Evolutionary conservation across 31 red algal genomes (phyloP).

Genomic region (Asparagopsis taxiformis): DNA sequence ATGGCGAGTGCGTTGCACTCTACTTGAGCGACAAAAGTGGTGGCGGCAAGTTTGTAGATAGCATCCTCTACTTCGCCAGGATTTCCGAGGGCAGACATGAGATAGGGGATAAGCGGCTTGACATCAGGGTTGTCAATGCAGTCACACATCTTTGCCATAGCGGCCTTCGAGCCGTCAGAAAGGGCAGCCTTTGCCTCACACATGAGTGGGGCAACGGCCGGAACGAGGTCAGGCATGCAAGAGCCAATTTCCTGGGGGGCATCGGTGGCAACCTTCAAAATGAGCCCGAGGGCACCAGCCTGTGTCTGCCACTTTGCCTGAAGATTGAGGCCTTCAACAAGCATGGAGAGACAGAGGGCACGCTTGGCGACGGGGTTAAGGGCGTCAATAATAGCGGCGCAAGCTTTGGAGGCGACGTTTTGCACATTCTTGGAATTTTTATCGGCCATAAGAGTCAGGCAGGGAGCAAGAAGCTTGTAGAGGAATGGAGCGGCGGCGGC

Average conservation of each 20-base stretch:
- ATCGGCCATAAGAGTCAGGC: slow-evolving; percentile 64
- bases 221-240: slow-evolving; percentile 75
- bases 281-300: slow-evolving; percentile 61
- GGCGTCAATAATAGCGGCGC: slow-evolving; percentile 27
- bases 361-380: slow-evolving; percentile 65
- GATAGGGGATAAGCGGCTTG: slow-evolving; percentile 61
- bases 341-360: slow-evolving; percentile 36
- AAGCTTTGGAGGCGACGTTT: slow-evolving; percentile 29
- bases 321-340: slow-evolving; percentile 54
- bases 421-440: slow-evolving; percentile 64
- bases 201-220: slow-evolving; percentile 67
- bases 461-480: slow-evolving; percentile 13
- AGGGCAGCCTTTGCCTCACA: slow-evolving; percentile 68
- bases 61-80: slow-evolving; percentile 62
- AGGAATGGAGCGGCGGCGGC: slow-evolving; percentile 39
- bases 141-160: slow-evolving; percentile 53
- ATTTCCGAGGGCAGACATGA: slow-evolving; percentile 64
- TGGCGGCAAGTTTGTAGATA: slow-evolving; percentile 76
- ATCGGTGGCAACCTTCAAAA: slow-evolving; percentile 59
- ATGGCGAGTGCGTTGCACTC: slow-evolving; percentile 86
- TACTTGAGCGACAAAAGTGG: slow-evolving; percentile 75
- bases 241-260: slow-evolving; percentile 77
- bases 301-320: slow-evolving; percentile 75
- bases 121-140: slow-evolving; percentile 82
- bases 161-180: slow-evolving; percentile 27